These are phyloP conservation scores for Trichomonascus vanleenenianus DNA, from an alignment of 805 yeast genomes.

Conservation along the genomic window DNA sequence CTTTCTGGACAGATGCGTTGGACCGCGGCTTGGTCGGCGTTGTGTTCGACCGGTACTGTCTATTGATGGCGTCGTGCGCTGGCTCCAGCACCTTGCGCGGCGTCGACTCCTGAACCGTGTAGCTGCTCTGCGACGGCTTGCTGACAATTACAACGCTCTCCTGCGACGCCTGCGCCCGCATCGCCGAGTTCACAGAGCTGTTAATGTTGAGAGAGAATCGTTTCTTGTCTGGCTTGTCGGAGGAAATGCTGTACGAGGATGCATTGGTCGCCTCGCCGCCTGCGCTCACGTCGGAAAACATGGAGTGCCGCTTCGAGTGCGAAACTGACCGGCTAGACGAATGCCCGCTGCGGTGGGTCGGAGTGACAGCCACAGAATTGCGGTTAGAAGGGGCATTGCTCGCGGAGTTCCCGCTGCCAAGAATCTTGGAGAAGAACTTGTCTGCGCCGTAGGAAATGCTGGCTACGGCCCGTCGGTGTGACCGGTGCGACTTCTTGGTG, in stretches of 20 bases:
- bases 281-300: neutral
- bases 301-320: too few relatives aligned
- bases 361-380: slow-evolving; percentile 13
- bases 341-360: neutral
- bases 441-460: slow-evolving; percentile 23
- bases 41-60: neutral
- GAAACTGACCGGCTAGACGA: too few relatives aligned
- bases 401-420: slow-evolving; percentile 12
- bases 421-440: slow-evolving; percentile 18
- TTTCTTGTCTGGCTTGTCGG: slow-evolving; percentile 9
- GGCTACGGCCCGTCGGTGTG: slow-evolving; percentile 19
- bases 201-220: slow-evolving; percentile 18
- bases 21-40: slow-evolving; percentile 1
- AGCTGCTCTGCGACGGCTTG: neutral
- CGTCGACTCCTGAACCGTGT: slow-evolving; percentile 4
- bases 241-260: neutral
- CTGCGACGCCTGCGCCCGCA: neutral
- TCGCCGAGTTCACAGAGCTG: neutral
- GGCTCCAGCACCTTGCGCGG: slow-evolving; percentile 3
- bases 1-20: slow-evolving; percentile 4
- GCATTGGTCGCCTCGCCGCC: neutral
- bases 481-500: neutral
- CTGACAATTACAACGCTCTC: neutral
- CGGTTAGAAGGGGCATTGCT: slow-evolving; percentile 7
- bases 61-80: neutral